A percentile compares a stretch with the other conserved stretches of the same genome.
Conservation (phyloP, 495 filamentous ascomycete genomes). For the Talaromyces trachyspermus region DNA sequence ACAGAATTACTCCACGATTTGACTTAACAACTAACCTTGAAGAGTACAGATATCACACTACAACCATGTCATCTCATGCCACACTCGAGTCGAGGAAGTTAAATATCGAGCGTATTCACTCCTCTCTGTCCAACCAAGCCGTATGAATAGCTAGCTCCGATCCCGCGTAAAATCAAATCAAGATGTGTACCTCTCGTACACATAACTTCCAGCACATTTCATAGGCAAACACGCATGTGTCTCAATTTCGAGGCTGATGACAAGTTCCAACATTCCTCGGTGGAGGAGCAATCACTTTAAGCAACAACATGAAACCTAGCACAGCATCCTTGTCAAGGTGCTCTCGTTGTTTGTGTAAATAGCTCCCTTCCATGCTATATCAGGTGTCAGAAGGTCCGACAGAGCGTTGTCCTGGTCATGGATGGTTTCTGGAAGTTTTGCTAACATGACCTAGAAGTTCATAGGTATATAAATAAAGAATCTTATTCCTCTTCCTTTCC, state of each 20-base stretch:
- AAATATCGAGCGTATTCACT: constrained; percentile 18
- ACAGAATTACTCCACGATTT: too few relatives aligned
- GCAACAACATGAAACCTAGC: constrained; percentile 56
- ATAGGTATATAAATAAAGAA: too few relatives aligned
- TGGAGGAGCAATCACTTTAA: constrained; percentile 49
- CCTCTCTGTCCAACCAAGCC: constrained; percentile 34
- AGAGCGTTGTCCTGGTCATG: too few relatives aligned
- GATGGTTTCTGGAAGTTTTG: too few relatives aligned
- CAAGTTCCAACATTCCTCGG: constrained; percentile 39
- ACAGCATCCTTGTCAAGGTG: constrained; percentile 45
- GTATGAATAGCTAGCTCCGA: constrained; percentile 37
- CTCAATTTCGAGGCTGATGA: constrained; percentile 49
- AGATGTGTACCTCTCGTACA: constrained; percentile 31
- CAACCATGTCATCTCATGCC: too few relatives aligned
- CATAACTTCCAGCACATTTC: constrained; percentile 27
- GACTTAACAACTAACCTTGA: too few relatives aligned
- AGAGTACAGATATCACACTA: too few relatives aligned
- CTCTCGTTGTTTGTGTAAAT: constrained; percentile 35
- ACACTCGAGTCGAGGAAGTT: background rate
- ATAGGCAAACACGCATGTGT: constrained; percentile 45
- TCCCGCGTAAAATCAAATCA: constrained; percentile 37
- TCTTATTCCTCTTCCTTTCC: too few relatives aligned
- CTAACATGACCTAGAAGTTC: too few relatives aligned
- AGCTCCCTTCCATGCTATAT: constrained; percentile 52
- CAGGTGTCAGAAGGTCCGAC: too few relatives aligned